Base-by-base conservation (phyloP, 495 filamentous ascomycete genomes). In the Penicillium cataractarum region DNA sequence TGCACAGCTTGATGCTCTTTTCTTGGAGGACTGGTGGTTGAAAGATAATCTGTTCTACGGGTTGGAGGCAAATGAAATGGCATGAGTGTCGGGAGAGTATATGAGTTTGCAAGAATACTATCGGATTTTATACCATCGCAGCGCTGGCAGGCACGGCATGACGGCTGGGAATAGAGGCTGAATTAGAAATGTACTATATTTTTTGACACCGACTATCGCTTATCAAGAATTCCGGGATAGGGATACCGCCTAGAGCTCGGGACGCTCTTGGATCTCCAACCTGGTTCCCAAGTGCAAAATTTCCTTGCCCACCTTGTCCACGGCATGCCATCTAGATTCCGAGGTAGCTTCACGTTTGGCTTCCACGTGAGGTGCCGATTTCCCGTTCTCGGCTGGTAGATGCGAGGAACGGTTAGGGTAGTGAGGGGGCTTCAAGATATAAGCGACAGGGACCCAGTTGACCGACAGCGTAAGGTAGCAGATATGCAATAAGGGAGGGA, bases 401-500 rank as follows among this genome's bases (percentile, higher is more conserved):
- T 42, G 22, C 46, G 53, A 53, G 6, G 57, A 24, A 2, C 44
- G 64, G 24, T 53, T 27, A 12, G 65, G 53, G 31, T 63, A 67
- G 3, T 35, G 44, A 13, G 75, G 75, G 39, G 69, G 66, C 8
- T 60, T 63, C 22, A 74, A 10, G 5, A 77, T 46, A 63, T 74
- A 75, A 3, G 68, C 35, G 4, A 78, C 55, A 0, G 74, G 73
- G 4, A 72, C 67, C 68, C 65, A 73, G 24, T 66, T 61, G 33
- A 66, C 71, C 13, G 24, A 51, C 12, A 76, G 19, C 6, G 57
- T 33, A 15, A 78, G 55, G 27, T 71, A 69, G 49, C 57, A 65
- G 2, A 74, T 49, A 24, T 78, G 67, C 31, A 77, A 51, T 24
- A 78, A 32, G 6, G 72, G 69, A 3, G 75, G 75, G 65, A 66